Evolutionary conservation across 2,329 filamentous ascomycete genomes (phyloP).

Genomic region (Diaporthe nobilis): DNA sequence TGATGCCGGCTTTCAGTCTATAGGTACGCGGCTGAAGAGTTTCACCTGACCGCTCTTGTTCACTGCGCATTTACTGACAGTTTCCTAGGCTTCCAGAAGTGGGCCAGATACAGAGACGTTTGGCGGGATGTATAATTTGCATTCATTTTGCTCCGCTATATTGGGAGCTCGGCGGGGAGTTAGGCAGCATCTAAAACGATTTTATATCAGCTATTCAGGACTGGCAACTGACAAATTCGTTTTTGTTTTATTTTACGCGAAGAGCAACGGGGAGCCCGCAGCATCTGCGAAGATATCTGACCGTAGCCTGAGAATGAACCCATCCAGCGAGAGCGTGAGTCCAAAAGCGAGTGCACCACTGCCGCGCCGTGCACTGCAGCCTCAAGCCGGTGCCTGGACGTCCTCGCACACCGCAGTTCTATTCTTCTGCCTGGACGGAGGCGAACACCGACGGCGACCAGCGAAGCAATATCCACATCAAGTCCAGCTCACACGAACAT

Average conservation of each 20-base stretch:
- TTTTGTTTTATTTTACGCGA: not conserved
- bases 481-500: not conserved
- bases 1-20: conserved; percentile 63
- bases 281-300: not conserved
- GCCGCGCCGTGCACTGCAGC: not conserved
- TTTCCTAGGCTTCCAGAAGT: conserved; percentile 67
- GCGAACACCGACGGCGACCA: conserved; percentile 9
- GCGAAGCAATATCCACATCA: conserved; percentile 6
- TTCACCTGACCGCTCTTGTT: not conserved
- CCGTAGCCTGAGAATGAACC: not conserved
- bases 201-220: not conserved
- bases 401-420: conserved; percentile 5
- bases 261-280: not conserved
- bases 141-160: conserved; percentile 4
- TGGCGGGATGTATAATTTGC: conserved; percentile 59
- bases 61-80: not conserved
- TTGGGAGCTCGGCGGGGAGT: conserved; percentile 2
- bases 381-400: not conserved
- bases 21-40: conserved; percentile 60
- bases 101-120: conserved; percentile 70
- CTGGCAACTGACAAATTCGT: not conserved
- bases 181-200: conserved; percentile 16
- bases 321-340: not conserved
- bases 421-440: conserved; percentile 14
- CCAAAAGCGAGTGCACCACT: not conserved